Conservation (phyloP, 2,329 filamentous ascomycete species). For the Aspergillus awamori region DNA sequence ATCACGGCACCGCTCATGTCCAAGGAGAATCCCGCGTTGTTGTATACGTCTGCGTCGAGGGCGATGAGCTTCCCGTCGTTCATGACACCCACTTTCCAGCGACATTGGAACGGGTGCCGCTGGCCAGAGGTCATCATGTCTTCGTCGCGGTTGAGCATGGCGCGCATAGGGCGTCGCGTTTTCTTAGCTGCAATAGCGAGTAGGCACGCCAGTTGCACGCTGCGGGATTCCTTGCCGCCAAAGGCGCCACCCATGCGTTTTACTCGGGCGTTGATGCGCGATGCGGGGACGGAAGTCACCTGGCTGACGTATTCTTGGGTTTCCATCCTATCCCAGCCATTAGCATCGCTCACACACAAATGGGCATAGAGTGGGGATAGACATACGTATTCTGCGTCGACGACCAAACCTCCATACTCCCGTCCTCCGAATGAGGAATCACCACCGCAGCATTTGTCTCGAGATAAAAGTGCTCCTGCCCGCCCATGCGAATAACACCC, state of each 20-base stretch:
- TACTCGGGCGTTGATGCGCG: conserved; percentile 79
- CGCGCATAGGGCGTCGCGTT: conserved; percentile 72
- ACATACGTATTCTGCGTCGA: conserved; percentile 81
- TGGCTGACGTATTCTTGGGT: conserved; percentile 78
- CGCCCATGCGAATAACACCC: conserved; percentile 41
- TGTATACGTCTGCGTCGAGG: conserved; percentile 23
- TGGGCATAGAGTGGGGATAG: too few relatives aligned
- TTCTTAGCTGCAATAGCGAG: conserved; percentile 80
- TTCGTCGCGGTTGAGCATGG: conserved; percentile 87
- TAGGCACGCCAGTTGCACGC: conserved; percentile 73
- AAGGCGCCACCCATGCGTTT: conserved; percentile 86
- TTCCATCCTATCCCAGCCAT: conserved; percentile 24
- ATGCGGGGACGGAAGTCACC: conserved; percentile 72
- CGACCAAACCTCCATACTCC: conserved; percentile 83
- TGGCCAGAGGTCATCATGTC: conserved; percentile 85
- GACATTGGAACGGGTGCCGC: conserved; percentile 77
- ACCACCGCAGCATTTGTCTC: conserved; percentile 81
- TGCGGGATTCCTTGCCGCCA: conserved; percentile 83
- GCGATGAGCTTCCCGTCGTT: conserved; percentile 20
- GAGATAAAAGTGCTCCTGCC: conserved; percentile 90
- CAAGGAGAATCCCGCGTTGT: conserved; percentile 25
- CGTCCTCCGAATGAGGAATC: conserved; percentile 81
- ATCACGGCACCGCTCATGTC: conserved; percentile 30
- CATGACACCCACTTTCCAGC: conserved; percentile 59
- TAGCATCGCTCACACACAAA: not conserved